Conservation (phyloP, 2,329 filamentous ascomycete genomes). For the Elsinoe batatas region DNA sequence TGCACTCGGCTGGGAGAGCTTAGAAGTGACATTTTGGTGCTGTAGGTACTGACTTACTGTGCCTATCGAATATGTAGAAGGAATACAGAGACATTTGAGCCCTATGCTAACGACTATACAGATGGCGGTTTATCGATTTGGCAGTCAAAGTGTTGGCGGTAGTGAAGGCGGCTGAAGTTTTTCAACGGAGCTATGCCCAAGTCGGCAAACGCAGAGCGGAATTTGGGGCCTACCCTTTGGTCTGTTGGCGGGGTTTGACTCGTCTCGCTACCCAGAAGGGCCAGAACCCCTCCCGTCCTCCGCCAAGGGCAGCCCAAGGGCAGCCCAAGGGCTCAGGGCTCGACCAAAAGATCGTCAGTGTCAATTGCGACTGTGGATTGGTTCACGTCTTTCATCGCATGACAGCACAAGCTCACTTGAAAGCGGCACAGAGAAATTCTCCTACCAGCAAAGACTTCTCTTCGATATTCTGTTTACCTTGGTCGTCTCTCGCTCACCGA, state of each 20-base stretch:
- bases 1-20: constrained; percentile 68
- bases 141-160: not conserved
- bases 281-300: constrained; percentile 3
- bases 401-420: not conserved
- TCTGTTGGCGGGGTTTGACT: constrained; percentile 1
- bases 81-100: constrained; percentile 78
- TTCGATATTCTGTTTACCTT: not conserved
- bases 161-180: not conserved
- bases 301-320: no score
- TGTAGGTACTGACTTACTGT: constrained; percentile 53
- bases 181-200: constrained; percentile 1
- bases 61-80: constrained; percentile 98
- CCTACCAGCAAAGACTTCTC: not conserved
- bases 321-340: not conserved
- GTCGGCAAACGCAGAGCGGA: constrained; percentile 1
- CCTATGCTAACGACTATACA: no score
- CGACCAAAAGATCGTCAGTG: constrained; percentile 10
- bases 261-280: not conserved
- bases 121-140: not conserved
- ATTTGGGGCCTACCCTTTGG: not conserved
- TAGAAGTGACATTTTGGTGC: not conserved
- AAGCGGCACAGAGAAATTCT: constrained; percentile 1
- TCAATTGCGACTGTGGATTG: constrained; percentile 11
- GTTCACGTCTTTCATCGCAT: constrained; percentile 1
- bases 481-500: not conserved